Percentiles rank a stretch among this genome's conserved stretches.
phyloP scores from a whole-genome alignment of 2,329 filamentous ascomycete species.

The Zymoseptoria crescenta region DNA sequence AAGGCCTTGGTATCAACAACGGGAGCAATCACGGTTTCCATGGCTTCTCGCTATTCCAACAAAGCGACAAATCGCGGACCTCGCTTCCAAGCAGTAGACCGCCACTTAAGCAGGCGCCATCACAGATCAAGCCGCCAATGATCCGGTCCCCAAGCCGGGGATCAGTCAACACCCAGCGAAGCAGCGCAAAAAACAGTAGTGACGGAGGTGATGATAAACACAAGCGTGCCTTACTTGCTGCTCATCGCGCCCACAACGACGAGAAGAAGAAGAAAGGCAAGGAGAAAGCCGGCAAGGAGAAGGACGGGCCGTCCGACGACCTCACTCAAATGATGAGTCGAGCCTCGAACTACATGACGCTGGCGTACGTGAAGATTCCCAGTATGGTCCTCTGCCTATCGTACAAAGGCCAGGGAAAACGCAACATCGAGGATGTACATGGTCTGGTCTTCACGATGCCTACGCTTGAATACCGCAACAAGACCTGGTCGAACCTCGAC shows the following conservation, averaged over 20 bases:
- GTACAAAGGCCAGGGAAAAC: conserved; percentile 92
- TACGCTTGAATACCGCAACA: conserved; percentile 91
- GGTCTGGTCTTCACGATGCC: conserved; percentile 96
- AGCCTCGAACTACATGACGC: conserved; percentile 94
- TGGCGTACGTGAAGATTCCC: conserved; percentile 89
- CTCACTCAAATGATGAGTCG: conserved; percentile 93
- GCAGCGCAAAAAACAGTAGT: conserved; percentile 16
- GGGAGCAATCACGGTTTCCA: conserved; percentile 22
- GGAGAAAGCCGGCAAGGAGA: conserved; percentile 47
- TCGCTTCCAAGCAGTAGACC: conserved; percentile 11
- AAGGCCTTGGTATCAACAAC: conserved; percentile 27
- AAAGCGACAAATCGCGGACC: conserved; percentile 26
- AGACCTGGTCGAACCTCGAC: conserved; percentile 97
- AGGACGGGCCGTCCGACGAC: conserved; percentile 70
- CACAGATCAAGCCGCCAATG: conserved; percentile 20
- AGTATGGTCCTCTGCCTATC: conserved; percentile 91
- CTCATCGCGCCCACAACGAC: conserved; percentile 12
- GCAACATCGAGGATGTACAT: conserved; percentile 94
- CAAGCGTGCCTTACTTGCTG: conserved; percentile 21
- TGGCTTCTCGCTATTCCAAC: conserved; percentile 39
- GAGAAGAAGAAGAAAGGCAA: conserved; percentile 23
- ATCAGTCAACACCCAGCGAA: conserved; percentile 23
- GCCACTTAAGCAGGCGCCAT: conserved; percentile 20
- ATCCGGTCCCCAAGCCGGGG: conserved; percentile 26
- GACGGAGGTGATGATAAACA: conserved; percentile 21